Conservation (phyloP, 1,284 basidiomycete genomes). For the Xerocomus minutiporus region DNA sequence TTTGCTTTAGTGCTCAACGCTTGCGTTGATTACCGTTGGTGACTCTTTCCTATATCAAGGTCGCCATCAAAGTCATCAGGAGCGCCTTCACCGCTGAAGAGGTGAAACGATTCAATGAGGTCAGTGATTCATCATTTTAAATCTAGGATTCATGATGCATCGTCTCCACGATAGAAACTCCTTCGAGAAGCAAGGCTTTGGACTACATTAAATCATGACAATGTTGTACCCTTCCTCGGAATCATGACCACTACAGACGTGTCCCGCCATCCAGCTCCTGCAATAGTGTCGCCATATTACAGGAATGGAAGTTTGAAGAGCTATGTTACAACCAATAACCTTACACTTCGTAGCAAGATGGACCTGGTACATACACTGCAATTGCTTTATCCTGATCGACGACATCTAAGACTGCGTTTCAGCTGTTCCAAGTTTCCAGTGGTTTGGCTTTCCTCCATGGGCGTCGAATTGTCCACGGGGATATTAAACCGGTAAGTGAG, state of each 20-base stretch:
- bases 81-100: constrained; percentile 18
- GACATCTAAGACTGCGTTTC: neutral
- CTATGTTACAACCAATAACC: constrained; percentile 10
- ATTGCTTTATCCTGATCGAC: neutral
- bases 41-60: constrained; percentile 5
- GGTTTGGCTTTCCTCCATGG: constrained; percentile 26
- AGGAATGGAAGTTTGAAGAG: constrained; percentile 20
- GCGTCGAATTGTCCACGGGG: constrained; percentile 23
- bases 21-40: neutral
- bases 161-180: constrained; percentile 22
- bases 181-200: constrained; percentile 30
- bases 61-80: constrained; percentile 29
- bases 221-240: constrained; percentile 27
- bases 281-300: constrained; percentile 29
- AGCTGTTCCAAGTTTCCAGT: constrained; percentile 21
- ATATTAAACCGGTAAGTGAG: constrained; percentile 29
- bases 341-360: constrained; percentile 14
- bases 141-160: neutral
- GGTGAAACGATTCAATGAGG: constrained; percentile 20
- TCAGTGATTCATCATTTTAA: neutral
- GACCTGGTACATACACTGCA: constrained; percentile 15
- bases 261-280: constrained; percentile 17
- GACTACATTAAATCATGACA: constrained; percentile 23
- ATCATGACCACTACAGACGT: constrained; percentile 19
- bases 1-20: neutral